phyloP scores from a whole-genome alignment of 805 yeast genomes.

The Pichia gijzeniarum region DNA sequence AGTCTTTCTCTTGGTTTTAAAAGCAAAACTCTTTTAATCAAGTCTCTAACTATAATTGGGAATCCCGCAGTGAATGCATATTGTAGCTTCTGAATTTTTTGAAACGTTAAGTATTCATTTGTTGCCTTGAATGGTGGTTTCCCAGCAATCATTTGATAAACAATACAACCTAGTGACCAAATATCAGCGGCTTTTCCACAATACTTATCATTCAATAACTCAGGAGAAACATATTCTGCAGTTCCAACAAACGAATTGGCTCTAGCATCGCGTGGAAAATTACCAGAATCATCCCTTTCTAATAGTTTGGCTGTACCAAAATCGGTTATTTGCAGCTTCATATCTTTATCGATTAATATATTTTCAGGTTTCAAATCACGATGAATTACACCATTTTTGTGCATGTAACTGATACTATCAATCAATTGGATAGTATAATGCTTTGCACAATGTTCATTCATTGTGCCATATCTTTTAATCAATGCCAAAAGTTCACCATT shows the following conservation, averaged over 20 bases:
- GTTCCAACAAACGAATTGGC: conserved; percentile 84
- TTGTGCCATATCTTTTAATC: conserved; percentile 61
- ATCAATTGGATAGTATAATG: conserved; percentile 69
- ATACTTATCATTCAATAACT: conserved; percentile 63
- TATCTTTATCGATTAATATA: conserved; percentile 54
- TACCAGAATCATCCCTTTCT: conserved; percentile 45
- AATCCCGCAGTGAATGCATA: conserved; percentile 83
- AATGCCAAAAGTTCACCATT: conserved; percentile 69
- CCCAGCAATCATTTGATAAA: conserved; percentile 59
- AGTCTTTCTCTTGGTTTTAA: conserved; percentile 60
- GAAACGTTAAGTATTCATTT: conserved; percentile 75
- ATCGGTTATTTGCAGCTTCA: conserved; percentile 67
- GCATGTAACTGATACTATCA: conserved; percentile 69
- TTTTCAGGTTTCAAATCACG: conserved; percentile 84
- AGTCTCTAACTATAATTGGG: conserved; percentile 65
- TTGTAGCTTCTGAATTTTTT: conserved; percentile 72
- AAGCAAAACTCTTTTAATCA: conserved; percentile 61
- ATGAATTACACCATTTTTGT: conserved; percentile 68
- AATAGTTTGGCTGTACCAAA: conserved; percentile 78
- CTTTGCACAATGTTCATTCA: conserved; percentile 61
- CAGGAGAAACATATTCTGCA: conserved; percentile 82
- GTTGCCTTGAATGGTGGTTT: conserved; percentile 79
- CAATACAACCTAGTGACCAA: conserved; percentile 57
- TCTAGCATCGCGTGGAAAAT: conserved; percentile 57
- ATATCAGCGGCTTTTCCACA: conserved; percentile 55